phyloP scores from a whole-genome alignment of 129 eudicot species.

The Flaveria ramosissima region DNA sequence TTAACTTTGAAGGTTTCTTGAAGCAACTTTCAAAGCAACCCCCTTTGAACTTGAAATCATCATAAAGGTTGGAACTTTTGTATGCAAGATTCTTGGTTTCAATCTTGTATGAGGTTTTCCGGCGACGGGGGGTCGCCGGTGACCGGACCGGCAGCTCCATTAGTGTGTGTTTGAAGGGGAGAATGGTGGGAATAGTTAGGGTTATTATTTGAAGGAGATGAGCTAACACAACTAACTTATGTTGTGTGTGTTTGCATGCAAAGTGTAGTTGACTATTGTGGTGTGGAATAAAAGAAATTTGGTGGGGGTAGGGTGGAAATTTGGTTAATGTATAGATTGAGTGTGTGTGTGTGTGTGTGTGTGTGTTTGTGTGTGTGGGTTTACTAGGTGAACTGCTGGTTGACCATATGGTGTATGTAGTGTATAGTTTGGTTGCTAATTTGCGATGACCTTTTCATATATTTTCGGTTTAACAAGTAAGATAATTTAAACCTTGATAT shows the following conservation, averaged over 20 bases:
- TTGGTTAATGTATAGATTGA: constrained; percentile 22
- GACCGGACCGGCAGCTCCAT: constrained; percentile 65
- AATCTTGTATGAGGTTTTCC: constrained; percentile 47
- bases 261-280: constrained; percentile 37
- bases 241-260: constrained; percentile 39
- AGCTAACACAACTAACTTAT: constrained; percentile 72
- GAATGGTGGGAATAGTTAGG: constrained; percentile 23
- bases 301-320: constrained; percentile 53
- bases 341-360: constrained; percentile 15
- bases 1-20: constrained; percentile 47
- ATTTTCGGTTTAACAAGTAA: background rate
- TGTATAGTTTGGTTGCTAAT: constrained; percentile 34
- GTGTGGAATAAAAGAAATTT: constrained; percentile 34
- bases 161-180: constrained; percentile 27
- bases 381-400: constrained; percentile 66
- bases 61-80: constrained; percentile 39
- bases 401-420: constrained; percentile 48
- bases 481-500: background rate
- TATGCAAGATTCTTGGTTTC: constrained; percentile 63
- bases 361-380: constrained; percentile 26
- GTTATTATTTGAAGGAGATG: constrained; percentile 54
- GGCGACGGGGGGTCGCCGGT: constrained; percentile 37
- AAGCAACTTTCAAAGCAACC: constrained; percentile 30
- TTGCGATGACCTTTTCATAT: constrained; percentile 4
- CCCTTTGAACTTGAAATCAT: constrained; percentile 24